Evolutionary conservation across 164 flowering plant species (phyloP), one percentile per base, ranked within the genome.

Genomic region (Aristolochia californica): DNA sequence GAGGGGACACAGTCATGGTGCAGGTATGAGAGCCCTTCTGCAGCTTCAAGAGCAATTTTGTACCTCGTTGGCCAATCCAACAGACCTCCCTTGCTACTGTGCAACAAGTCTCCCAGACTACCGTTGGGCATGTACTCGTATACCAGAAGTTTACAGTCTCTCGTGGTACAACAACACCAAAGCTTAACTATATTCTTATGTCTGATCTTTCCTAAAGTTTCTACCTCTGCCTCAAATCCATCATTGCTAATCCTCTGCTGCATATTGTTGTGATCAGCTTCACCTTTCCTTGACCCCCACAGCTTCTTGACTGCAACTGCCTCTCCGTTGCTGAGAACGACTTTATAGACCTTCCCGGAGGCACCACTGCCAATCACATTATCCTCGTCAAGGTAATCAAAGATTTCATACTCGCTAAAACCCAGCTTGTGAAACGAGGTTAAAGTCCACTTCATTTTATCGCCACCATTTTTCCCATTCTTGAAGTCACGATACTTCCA

Each of bases 51-150:
- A 4, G 84, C 91, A 10, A 83, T 78, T 64, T 75, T 75, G 34
- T 69, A 75, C 74, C 93, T 72, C 4, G 73, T 72, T 0, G 75
- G 78, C 93, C 93, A 85, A 55, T 77, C 82, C 69, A 85, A 61
- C 53, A 66, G 58, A 25, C 85, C 67, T 21, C 75, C 77, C 59
- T 79, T 81, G 56, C 74, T 67, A 52, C 82, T 57, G 48, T 85
- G 84, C 59, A 85, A 65, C 77, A 77, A 57, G 66, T 84, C 91
- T 15, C 84, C 84, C 71, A 84, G 70, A 63, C 91, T 82, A 24
- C 91, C 91, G 65, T 84, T 84, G 0, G 81, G 83, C 88, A 84
- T 84, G 60, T 77, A 84, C 63, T 84, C 91, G 24, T 84, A 85
- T 50, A 85, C 88, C 45, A 83, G 64, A 20, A 85, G 78, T 71